Evolutionary conservation across 768 basidiomycete species (phyloP), one percentile per base, ranked within the genome.

Genomic region (Kwoniella heveanensis): DNA sequence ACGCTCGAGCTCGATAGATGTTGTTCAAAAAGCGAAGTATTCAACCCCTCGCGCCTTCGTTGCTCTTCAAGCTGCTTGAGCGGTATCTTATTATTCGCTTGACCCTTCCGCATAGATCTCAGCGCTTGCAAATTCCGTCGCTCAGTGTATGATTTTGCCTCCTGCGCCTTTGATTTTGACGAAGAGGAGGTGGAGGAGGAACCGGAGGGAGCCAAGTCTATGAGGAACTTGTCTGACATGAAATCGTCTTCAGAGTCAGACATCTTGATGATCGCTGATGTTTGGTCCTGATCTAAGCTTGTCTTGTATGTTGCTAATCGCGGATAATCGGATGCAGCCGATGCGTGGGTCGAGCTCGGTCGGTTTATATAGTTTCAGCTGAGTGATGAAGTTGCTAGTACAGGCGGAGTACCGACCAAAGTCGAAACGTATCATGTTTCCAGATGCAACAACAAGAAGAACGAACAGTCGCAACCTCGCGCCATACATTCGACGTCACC

Each of bases 201-300:
- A 15, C 52, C 46, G 0, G 44, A 25, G 6, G 71, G 13, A 2
- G 67, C 25, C 3, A 65, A 55, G 13, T 68, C 73, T 4, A 72
- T 60, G 7, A 79, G 72, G 67, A 74, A 79, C 59, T 78, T 79
- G 69, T 79, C 78, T 2, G 78, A 79, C 78, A 79, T 79, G 71
- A 79, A 79, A 52, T 79, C 78, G 26, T 79, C 78, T 62, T 79
- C 78, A 0, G 72, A 74, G 62, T 76, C 74, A 6, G 78, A 73
- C 74, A 76, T 76, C 39, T 44, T 44, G 39, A n/a, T n/a, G n/a
- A n/a, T n/a, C n/a, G n/a, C n/a, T n/a, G n/a, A n/a, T n/a, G n/a
- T n/a, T n/a, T n/a, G n/a, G n/a, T n/a, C n/a, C n/a, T n/a, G n/a
- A n/a, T n/a, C n/a, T n/a, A n/a, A n/a, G n/a, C n/a, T n/a, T n/a